These are phyloP conservation scores for Rubroboletus satanas DNA, from an alignment of 768 basidiomycete genomes.

Conservation along the genomic window DNA sequence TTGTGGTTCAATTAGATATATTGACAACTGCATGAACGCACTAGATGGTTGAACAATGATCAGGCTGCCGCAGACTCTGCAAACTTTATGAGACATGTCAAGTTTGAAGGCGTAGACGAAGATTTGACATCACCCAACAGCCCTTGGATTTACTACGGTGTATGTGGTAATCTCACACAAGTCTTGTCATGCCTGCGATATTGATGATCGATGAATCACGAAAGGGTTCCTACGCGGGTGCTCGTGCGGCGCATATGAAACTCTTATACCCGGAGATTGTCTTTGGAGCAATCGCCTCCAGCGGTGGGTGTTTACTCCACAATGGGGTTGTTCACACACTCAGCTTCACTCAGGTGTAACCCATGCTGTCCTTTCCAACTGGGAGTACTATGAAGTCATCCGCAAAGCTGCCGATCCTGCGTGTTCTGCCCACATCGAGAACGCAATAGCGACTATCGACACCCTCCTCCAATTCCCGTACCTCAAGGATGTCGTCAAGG, in stretches of 20 bases:
- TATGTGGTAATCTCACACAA: slow-evolving; percentile 32
- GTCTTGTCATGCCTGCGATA: neutral
- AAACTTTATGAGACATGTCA: slow-evolving; percentile 80
- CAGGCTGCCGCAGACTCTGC: slow-evolving; percentile 91
- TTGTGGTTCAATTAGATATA: neutral
- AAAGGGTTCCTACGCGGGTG: slow-evolving; percentile 88
- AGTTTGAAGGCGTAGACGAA: slow-evolving; percentile 66
- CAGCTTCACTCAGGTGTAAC: slow-evolving; percentile 58
- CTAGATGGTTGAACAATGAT: slow-evolving; percentile 83
- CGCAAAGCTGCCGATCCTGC: slow-evolving; percentile 60
- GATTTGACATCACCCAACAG: slow-evolving; percentile 67
- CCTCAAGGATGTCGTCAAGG: slow-evolving; percentile 55
- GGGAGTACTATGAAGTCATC: slow-evolving; percentile 88
- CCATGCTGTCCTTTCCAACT: slow-evolving; percentile 75
- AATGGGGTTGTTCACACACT: neutral
- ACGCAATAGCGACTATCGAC: slow-evolving; percentile 60
- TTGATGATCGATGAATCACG: slow-evolving; percentile 4
- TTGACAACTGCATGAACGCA: slow-evolving; percentile 6
- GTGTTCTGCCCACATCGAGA: slow-evolving; percentile 57
- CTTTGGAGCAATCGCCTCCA: slow-evolving; percentile 85
- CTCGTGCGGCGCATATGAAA: slow-evolving; percentile 88
- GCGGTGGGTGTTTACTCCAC: slow-evolving; percentile 45
- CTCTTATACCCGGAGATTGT: slow-evolving; percentile 85
- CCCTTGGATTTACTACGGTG: slow-evolving; percentile 94
- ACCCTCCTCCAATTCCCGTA: slow-evolving; percentile 46